Evolutionary conservation across 2,329 filamentous ascomycete genomes (phyloP).

Genomic region (Paraphaeosphaeria minitans): DNA sequence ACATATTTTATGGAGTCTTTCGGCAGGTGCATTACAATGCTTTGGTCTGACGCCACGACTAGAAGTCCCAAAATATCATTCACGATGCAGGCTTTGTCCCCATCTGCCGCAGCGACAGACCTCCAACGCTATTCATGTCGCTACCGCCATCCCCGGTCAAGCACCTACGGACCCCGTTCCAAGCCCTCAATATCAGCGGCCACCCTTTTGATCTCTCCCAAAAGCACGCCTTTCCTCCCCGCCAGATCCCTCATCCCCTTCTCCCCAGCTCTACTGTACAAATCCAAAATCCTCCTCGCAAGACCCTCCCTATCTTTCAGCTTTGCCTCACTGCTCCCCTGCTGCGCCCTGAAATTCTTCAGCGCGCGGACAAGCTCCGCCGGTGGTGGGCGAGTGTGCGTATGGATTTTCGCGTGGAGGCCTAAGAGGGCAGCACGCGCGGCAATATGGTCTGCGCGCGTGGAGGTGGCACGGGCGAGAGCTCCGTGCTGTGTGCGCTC

Average conservation of each 20-base stretch:
- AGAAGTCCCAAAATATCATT: too few relatives aligned
- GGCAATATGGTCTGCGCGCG: constrained; percentile 51
- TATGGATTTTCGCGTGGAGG: constrained; percentile 46
- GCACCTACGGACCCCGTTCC: constrained; percentile 23
- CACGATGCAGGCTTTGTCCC: too few relatives aligned
- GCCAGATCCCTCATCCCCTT: constrained; percentile 48
- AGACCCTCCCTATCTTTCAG: constrained; percentile 41
- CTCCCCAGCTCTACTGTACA: constrained; percentile 43
- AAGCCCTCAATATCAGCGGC: constrained; percentile 36
- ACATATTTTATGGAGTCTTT: too few relatives aligned
- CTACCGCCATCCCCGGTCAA: not conserved
- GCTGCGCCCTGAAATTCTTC: constrained; percentile 34
- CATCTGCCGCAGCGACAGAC: too few relatives aligned
- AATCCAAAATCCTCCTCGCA: constrained; percentile 40
- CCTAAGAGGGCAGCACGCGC: constrained; percentile 50
- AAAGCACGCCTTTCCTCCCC: constrained; percentile 45
- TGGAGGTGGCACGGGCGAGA: constrained; percentile 48
- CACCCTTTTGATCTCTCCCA: constrained; percentile 41
- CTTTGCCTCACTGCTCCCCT: constrained; percentile 35
- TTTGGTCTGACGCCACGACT: too few relatives aligned
- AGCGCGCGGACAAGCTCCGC: constrained; percentile 37
- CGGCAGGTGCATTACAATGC: too few relatives aligned
- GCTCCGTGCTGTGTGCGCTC: constrained; percentile 56
- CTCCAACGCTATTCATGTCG: not conserved
- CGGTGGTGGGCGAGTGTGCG: constrained; percentile 32